These are phyloP conservation scores for Protomyces macrosporus DNA, from an alignment of 1,139 yeast species.

Conservation along the genomic window DNA sequence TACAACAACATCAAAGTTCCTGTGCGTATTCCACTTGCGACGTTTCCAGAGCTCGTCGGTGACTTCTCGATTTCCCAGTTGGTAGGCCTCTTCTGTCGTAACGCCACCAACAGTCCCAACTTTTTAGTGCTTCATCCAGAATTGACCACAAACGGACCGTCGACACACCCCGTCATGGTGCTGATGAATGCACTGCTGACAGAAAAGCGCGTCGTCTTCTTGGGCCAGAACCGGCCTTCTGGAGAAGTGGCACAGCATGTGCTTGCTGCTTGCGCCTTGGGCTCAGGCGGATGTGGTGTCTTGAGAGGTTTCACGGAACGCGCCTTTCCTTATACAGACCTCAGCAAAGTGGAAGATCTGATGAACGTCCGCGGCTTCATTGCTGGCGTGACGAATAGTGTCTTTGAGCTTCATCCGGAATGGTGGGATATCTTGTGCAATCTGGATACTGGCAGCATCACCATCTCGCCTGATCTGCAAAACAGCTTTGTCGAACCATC, in stretches of 20 bases:
- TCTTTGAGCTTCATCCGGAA: slow-evolving; percentile 53
- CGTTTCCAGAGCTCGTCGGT: slow-evolving; percentile 38
- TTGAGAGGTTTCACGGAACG: slow-evolving; percentile 47
- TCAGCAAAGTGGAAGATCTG: slow-evolving; percentile 55
- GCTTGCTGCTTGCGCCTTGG: slow-evolving; percentile 50
- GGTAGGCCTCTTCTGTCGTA: slow-evolving; percentile 30
- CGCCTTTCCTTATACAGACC: slow-evolving; percentile 59
- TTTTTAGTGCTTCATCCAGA: slow-evolving; percentile 28
- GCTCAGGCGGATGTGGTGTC: slow-evolving; percentile 54
- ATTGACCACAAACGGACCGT: slow-evolving; percentile 26
- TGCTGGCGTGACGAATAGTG: slow-evolving; percentile 66
- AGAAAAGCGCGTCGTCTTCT: slow-evolving; percentile 51
- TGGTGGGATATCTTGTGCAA: slow-evolving; percentile 61
- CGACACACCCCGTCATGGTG: slow-evolving; percentile 50
- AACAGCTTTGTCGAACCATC: neutral
- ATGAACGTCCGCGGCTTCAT: slow-evolving; percentile 47
- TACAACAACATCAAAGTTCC: slow-evolving; percentile 14
- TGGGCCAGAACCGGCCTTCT: slow-evolving; percentile 54
- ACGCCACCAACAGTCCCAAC: slow-evolving; percentile 33
- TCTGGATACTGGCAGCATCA: slow-evolving; percentile 48
- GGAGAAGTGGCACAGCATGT: slow-evolving; percentile 54
- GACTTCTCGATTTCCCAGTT: slow-evolving; percentile 32
- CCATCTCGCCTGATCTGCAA: slow-evolving; percentile 35
- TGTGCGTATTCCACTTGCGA: slow-evolving; percentile 39
- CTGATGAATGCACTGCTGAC: slow-evolving; percentile 56